These are phyloP conservation scores for Cercospora zeina DNA, from an alignment of 2,329 filamentous ascomycete species.

Conservation along the genomic window DNA sequence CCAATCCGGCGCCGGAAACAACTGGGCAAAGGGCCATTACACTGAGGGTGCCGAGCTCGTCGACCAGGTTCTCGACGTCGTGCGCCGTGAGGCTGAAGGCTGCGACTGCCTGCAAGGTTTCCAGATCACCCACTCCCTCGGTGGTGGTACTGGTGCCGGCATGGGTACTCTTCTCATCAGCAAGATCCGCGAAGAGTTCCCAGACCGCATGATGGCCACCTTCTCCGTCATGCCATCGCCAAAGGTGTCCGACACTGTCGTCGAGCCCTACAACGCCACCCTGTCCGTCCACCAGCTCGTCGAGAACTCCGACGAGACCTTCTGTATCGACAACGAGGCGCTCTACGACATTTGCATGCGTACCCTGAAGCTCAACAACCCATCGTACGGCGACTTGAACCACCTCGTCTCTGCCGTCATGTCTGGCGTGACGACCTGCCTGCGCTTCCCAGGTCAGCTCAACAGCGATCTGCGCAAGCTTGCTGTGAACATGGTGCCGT, in stretches of 20 bases:
- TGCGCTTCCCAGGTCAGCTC: conserved; percentile 98
- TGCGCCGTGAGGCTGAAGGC: conserved; percentile 96
- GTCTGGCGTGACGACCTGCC: conserved; percentile 97
- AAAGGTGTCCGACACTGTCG: conserved; percentile 99
- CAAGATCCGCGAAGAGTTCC: conserved; percentile 99
- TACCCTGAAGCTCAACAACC: conserved; percentile 97
- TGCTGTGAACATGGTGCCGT: conserved; percentile 99
- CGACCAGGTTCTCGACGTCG: conserved; percentile 96
- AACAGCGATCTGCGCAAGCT: conserved; percentile 99
- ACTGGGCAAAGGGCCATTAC: conserved; percentile 99
- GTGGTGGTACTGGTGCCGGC: conserved; percentile 99
- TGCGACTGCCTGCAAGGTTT: conserved; percentile 99
- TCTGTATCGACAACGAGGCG: conserved; percentile 99
- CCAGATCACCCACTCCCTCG: conserved; percentile 99
- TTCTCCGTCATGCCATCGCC: conserved; percentile 98
- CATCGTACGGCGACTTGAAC: conserved; percentile 98
- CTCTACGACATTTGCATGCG: conserved; percentile 99
- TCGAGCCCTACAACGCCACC: conserved; percentile 99
- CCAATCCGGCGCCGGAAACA: conserved; percentile 99
- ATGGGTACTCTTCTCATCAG: conserved; percentile 99
- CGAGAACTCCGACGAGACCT: conserved; percentile 99
- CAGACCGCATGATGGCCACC: conserved; percentile 99
- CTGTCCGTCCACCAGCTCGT: conserved; percentile 98
- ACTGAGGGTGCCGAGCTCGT: conserved; percentile 99
- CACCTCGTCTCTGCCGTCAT: conserved; percentile 99